Evolutionary conservation across 441 rosid species (phyloP), one percentile per base, ranked within the genome.

Genomic region (Pelargonium australe): DNA sequence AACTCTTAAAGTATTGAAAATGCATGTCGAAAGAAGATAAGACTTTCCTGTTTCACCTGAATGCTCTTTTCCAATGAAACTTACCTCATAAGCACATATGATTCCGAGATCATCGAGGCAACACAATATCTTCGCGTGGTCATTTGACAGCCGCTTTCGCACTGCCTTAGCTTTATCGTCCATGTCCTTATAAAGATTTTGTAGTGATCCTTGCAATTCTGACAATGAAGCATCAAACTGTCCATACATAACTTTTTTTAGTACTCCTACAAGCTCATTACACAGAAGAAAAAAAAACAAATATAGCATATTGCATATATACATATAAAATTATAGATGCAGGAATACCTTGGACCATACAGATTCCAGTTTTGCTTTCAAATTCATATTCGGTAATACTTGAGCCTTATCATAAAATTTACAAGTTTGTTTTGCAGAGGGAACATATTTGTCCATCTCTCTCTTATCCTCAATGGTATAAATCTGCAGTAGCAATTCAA

Each of bases 91-190:
- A 53, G 97, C 89, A 79, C 99, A 94, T 55, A 84, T 68, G 67
- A 86, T 89, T 64, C 99, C 97, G 55, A 94, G 91, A 79, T 86
- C 86, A 70, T 89, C 90, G 69, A 94, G 89, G 78, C 97, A 94
- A 74, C 80, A 81, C 78, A 88, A 72, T 75, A 91, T 86, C 77
- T 88, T 88, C n/a, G 84, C 75, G 64, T 78, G 72, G 76, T 87
- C 86, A 72, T 61, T 77, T 68, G 82, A 87, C 65, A 91, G 64
- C 55, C 78, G 85, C 80, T 75, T 82, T 71, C 71, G 80, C 67
- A 80, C 68, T 28, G 73, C 57, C 78, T 78, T 84, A 76, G 77
- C 34, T 70, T 85, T 88, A 63, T 85, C 84, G 37, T 88, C 86
- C 77, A 80, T 72, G 72, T 83, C 83, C 58, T 77, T 70, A 53